phyloP scores from a whole-genome alignment of 306 rosid genomes.

The Cucurbita moschata region DNA sequence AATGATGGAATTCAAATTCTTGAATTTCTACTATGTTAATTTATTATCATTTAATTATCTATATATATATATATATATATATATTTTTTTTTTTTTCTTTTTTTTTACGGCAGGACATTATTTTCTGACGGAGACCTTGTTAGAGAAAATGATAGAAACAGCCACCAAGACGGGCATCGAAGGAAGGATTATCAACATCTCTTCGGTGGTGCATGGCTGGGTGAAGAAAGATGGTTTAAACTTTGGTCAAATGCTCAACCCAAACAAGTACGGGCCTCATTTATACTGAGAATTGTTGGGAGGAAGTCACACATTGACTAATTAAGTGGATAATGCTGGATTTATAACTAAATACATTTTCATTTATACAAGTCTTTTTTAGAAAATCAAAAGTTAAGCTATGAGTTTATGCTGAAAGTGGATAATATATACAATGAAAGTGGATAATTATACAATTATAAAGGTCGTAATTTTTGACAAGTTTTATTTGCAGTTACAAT shows the following conservation, averaged over 20 bases:
- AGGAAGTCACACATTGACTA: too few relatives aligned
- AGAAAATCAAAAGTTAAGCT: too few relatives aligned
- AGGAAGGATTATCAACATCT: slow-evolving; percentile 80
- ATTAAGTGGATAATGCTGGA: too few relatives aligned
- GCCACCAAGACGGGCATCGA: slow-evolving; percentile 66
- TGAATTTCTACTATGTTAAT: background rate
- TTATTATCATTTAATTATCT: background rate
- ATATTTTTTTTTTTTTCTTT: too few relatives aligned
- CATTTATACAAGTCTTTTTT: too few relatives aligned
- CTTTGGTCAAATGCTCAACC: slow-evolving; percentile 56
- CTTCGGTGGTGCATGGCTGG: slow-evolving; percentile 79
- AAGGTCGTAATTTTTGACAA: too few relatives aligned
- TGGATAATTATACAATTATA: too few relatives aligned
- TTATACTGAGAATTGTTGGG: too few relatives aligned
- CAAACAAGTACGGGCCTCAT: slow-evolving; percentile 29
- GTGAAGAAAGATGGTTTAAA: slow-evolving; percentile 48
- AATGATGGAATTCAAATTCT: background rate
- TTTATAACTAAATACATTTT: too few relatives aligned
- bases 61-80: too few relatives aligned
- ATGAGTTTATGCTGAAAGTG: too few relatives aligned
- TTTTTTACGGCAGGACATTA: slow-evolving; percentile 51
- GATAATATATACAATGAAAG: too few relatives aligned
- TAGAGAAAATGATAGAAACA: slow-evolving; percentile 74
- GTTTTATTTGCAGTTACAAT: slow-evolving; percentile 51
- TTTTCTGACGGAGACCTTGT: slow-evolving; percentile 60